Conservation (phyloP, 768 basidiomycete genomes). For the Boletus tylopilopsis region DNA sequence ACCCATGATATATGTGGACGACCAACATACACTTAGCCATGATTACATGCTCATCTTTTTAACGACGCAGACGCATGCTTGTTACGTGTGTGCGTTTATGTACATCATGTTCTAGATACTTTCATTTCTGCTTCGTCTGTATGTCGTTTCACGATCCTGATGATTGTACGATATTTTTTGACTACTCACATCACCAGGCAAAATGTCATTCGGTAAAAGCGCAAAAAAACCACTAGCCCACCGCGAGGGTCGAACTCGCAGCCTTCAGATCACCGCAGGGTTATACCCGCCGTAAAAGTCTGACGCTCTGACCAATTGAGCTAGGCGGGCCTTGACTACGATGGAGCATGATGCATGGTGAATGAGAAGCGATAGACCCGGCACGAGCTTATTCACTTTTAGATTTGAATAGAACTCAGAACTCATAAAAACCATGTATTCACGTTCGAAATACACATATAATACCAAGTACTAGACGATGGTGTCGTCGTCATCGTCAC, state of each 20-base stretch:
- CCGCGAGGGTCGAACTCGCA: conserved; percentile 86
- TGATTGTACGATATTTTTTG: conserved; percentile 19
- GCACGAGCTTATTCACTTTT: too few species aligned
- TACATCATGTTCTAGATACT: conserved; percentile 5
- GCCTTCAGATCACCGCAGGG: conserved; percentile 59
- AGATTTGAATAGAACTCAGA: too few species aligned
- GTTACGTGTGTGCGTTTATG: conserved; percentile 8
- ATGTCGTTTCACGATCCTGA: conserved; percentile 15
- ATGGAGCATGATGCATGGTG: neutral
- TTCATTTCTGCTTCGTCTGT: conserved; percentile 11
- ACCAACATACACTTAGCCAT: conserved; percentile 13
- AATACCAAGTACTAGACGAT: too few species aligned
- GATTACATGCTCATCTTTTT: conserved; percentile 15
- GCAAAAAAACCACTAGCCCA: conserved; percentile 54
- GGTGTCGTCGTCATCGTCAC: too few species aligned
- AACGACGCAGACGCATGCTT: conserved; percentile 2
- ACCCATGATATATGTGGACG: conserved; percentile 20
- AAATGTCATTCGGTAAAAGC: too few species aligned
- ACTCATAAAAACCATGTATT: neutral
- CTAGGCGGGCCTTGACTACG: conserved; percentile 43
- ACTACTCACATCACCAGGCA: conserved; percentile 9
- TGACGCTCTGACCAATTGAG: conserved; percentile 63
- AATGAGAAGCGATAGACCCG: too few species aligned
- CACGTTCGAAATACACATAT: neutral
- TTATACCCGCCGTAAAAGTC: conserved; percentile 39